Evolutionary conservation across 208 protist genomes (phyloP), one percentile per base, ranked within the genome.

Genomic region (Leishmania guyanensis): DNA sequence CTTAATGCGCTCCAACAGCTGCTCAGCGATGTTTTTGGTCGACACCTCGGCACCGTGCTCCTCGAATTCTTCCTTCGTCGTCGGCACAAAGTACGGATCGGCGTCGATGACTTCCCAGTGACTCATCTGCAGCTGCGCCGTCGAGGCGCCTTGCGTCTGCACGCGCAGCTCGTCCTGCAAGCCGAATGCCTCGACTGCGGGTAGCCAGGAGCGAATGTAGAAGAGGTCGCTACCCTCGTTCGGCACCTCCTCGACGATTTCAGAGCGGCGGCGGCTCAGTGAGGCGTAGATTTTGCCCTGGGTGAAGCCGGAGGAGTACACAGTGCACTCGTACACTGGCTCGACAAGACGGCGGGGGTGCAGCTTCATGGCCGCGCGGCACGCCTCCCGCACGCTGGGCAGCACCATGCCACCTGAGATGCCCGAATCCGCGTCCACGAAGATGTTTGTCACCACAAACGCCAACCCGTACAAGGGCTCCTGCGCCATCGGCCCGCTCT

Each of bases 111-210:
- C 86, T 78, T 87, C 83, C 97, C 98, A 99, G 81, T 97, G 95
- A 78, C 91, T 94, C 87, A 99, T 99, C 60, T 96, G 90, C 22
- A 99, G 86, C 86, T 99, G 98, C 39, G 99, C 97, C 48, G 89
- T 96, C 26, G 99, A 99, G 20, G 95, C 93, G 53, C 99, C 99
- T 66, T 97, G 97, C 14, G 99, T 99, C 66, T 88, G 90, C 50
- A 96, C 95, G 66, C 98, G 90, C 51, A 99, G 88, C 78, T 99
- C 98, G 75, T 98, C 93, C 65, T 99, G 93, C 82, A 99, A 96
- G 10, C 99, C 99, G 93, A 99, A 99, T 53, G 93, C 97, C 89
- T 99, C 98, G 2, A 95, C 94, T 0, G 99, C 99, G 1, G 99
- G 99, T 17, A 99, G 84, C 76, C 92, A 82, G 56, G 97, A 96